Percentiles rank a stretch among this genome's conserved stretches.
Evolutionary conservation across 2,329 filamentous ascomycete species (phyloP).

Genomic region (Fusarium chaquense): DNA sequence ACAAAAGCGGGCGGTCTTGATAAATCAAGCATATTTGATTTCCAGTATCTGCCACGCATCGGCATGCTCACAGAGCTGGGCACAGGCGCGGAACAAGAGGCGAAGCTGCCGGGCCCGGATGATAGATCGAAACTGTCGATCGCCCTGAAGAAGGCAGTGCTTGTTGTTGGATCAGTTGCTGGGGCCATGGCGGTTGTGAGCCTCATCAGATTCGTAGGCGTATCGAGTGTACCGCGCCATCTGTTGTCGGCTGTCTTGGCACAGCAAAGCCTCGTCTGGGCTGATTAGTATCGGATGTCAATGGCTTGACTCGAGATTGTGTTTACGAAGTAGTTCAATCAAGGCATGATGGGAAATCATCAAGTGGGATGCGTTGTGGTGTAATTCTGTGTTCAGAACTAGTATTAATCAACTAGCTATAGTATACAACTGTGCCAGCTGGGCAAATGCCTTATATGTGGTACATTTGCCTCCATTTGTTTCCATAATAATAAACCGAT

Average conservation of each 20-base stretch:
- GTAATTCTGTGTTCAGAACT: conserved; percentile 22
- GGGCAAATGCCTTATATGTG: conserved; percentile 13
- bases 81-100: conserved; percentile 19
- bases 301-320: background rate
- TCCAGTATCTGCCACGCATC: conserved; percentile 73
- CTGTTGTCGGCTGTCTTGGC: conserved; percentile 38
- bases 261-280: conserved; percentile 37
- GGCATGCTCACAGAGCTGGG: conserved; percentile 53
- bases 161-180: conserved; percentile 28
- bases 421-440: conserved; percentile 25
- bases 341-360: background rate
- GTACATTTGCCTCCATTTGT: conserved; percentile 19
- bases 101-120: background rate
- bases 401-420: conserved; percentile 29
- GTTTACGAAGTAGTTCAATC: background rate
- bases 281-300: conserved; percentile 8
- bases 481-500: conserved; percentile 11
- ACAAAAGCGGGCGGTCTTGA: conserved; percentile 71
- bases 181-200: conserved; percentile 33
- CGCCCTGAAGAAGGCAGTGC: conserved; percentile 35
- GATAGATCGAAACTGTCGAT: conserved; percentile 13
- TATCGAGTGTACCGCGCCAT: conserved; percentile 35
- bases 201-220: conserved; percentile 31
- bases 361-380: background rate
- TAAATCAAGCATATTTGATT: conserved; percentile 72